A percentile compares a stretch with the other conserved stretches of the same genome.
phyloP scores from a whole-genome alignment of 2,329 filamentous ascomycete genomes.

The Gaeumannomyces tritici region DNA sequence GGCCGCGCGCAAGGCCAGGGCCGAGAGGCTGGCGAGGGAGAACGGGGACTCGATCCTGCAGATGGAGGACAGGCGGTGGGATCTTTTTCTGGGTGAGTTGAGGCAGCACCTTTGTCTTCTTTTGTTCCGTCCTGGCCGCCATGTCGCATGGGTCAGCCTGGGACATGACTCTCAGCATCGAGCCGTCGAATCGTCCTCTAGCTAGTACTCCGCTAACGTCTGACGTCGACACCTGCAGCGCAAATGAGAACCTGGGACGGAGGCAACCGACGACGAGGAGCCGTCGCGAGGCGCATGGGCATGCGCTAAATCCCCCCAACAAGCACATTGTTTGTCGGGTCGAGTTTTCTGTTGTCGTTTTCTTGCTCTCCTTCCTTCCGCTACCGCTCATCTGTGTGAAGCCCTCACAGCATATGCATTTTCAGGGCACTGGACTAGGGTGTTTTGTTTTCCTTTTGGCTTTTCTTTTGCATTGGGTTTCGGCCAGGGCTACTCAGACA shows the following conservation, averaged over 20 bases:
- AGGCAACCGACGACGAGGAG: slow-evolving; percentile 28
- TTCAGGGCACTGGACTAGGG: neutral
- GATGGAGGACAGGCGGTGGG: slow-evolving; percentile 50
- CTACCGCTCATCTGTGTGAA: too few relatives aligned
- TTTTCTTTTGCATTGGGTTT: too few relatives aligned
- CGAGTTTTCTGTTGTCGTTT: too few relatives aligned
- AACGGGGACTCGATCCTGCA: slow-evolving; percentile 43
- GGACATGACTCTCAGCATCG: neutral
- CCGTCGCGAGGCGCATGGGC: neutral
- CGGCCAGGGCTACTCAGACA: too few relatives aligned
- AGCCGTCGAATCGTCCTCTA: neutral
- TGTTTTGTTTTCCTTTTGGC: neutral
- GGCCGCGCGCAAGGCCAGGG: slow-evolving; percentile 47
- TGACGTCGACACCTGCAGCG: slow-evolving; percentile 20
- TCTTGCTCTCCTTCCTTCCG: neutral
- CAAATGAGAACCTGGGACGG: slow-evolving; percentile 41
- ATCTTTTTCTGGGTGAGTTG: slow-evolving; percentile 47
- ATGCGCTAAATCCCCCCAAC: neutral
- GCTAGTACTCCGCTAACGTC: neutral
- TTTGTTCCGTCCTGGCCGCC: neutral
- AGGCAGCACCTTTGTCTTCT: neutral
- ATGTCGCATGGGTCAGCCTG: neutral
- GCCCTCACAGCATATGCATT: neutral
- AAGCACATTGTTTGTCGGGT: too few relatives aligned
- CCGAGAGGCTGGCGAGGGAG: slow-evolving; percentile 48